These are phyloP conservation scores for Sugiyamaella floridensis DNA, from an alignment of 805 yeast species.

Conservation along the genomic window DNA sequence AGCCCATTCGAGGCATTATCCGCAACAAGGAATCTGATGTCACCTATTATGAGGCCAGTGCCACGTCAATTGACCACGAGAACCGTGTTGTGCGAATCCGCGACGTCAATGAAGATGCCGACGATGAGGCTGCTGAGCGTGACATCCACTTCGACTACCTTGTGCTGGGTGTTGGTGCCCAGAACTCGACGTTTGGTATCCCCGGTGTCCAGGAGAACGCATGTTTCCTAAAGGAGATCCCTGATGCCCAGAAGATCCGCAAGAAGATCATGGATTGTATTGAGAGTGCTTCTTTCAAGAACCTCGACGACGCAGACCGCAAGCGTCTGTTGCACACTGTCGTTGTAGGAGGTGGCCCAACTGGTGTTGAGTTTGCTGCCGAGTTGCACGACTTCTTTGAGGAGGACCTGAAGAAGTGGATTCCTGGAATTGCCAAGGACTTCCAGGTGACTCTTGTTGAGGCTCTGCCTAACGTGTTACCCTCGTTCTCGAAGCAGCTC, in stretches of 20 bases:
- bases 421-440: constrained; percentile 78
- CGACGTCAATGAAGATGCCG: constrained; percentile 9
- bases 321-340: constrained; percentile 78
- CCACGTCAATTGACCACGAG: constrained; percentile 70
- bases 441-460: constrained; percentile 80
- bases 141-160: constrained; percentile 70
- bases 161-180: constrained; percentile 91
- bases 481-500: constrained; percentile 37
- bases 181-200: constrained; percentile 88
- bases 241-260: constrained; percentile 81
- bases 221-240: constrained; percentile 80
- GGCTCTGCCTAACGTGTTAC: constrained; percentile 83
- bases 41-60: constrained; percentile 88
- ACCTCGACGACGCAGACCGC: constrained; percentile 62
- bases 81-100: constrained; percentile 57
- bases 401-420: constrained; percentile 83
- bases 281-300: constrained; percentile 80
- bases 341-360: constrained; percentile 98
- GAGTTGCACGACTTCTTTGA: constrained; percentile 91
- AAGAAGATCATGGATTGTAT: constrained; percentile 75
- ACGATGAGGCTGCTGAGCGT: constrained; percentile 32
- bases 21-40: constrained; percentile 65
- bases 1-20: constrained; percentile 83
- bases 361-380: constrained; percentile 90
- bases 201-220: constrained; percentile 88